Percentiles rank a stretch among this genome's conserved stretches.
These are phyloP conservation scores for Teunomyces panamensis DNA, from an alignment of 805 yeast genomes.

Conservation along the genomic window DNA sequence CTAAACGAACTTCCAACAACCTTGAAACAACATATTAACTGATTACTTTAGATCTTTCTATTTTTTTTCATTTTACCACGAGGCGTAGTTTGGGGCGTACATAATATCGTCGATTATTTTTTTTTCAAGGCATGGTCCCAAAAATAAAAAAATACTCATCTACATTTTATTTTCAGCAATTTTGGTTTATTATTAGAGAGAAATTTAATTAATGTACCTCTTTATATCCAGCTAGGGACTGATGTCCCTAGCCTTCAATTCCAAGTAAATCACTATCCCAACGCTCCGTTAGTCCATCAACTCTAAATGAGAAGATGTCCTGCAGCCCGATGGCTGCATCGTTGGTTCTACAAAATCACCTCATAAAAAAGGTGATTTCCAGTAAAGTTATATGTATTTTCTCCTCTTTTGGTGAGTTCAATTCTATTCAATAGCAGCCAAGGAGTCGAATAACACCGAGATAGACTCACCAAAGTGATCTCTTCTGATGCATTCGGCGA, in stretches of 20 bases:
- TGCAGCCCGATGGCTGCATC: conserved; percentile 57
- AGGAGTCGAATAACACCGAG: conserved; percentile 86
- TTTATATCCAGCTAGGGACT: not conserved
- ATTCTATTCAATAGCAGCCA: conserved; percentile 51
- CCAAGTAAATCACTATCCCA: conserved; percentile 35
- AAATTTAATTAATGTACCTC: not conserved
- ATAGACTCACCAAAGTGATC: conserved; percentile 98
- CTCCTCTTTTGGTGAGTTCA: not conserved
- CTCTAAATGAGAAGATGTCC: conserved; percentile 39
- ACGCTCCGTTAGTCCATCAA: conserved; percentile 58
- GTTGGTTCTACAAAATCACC: conserved; percentile 31
- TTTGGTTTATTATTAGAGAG: not conserved
- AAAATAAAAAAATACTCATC: too few species aligned
- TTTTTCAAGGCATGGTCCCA: too few species aligned
- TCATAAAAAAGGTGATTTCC: not conserved
- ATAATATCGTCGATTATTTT: too few species aligned
- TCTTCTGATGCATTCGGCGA: conserved; percentile 97
- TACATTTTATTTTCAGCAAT: not conserved
- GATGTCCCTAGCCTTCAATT: conserved; percentile 1
- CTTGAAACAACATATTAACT: too few species aligned
- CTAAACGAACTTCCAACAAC: too few species aligned
- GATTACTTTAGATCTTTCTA: too few species aligned
- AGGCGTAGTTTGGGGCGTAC: too few species aligned
- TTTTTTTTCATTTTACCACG: too few species aligned
- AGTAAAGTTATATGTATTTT: not conserved